phyloP scores from a whole-genome alignment of 192 early-diverging fungal genomes.

The Pilobolus umbonatus region DNA sequence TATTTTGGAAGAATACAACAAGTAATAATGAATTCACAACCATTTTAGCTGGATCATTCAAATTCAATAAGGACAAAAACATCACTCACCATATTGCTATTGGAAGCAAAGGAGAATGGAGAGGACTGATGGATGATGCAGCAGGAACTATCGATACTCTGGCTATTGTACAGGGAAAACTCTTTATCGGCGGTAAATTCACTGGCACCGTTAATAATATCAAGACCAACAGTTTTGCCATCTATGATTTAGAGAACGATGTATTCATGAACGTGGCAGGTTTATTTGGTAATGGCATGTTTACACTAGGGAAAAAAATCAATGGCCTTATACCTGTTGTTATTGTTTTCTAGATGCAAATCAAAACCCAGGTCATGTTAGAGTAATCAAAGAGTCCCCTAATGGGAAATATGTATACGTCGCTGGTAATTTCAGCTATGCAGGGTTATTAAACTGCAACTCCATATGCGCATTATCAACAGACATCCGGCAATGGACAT shows the following conservation, averaged over 20 bases:
- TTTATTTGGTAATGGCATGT: constrained; percentile 17
- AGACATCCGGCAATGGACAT: constrained; percentile 22
- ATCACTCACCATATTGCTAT: constrained; percentile 40
- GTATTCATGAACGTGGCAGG: constrained; percentile 18
- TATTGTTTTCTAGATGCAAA: background rate
- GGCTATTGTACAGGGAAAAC: constrained; percentile 39
- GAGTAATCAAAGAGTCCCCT: constrained; percentile 3
- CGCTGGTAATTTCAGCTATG: constrained; percentile 51
- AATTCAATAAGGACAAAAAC: constrained; percentile 28
- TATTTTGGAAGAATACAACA: constrained; percentile 48
- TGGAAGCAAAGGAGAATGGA: constrained; percentile 36
- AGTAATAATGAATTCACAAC: background rate
- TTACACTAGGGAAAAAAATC: background rate
- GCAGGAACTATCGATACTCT: constrained; percentile 47
- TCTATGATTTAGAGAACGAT: constrained; percentile 44
- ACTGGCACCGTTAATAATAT: constrained; percentile 20
- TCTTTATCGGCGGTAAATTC: constrained; percentile 55
- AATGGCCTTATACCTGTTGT: background rate
- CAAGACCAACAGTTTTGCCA: constrained; percentile 33
- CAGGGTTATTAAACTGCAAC: constrained; percentile 30
- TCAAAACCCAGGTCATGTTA: constrained; percentile 12
- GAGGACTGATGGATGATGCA: constrained; percentile 29
- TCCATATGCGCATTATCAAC: constrained; percentile 27
- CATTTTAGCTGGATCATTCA: constrained; percentile 54
- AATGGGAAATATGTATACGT: constrained; percentile 36